Evolutionary conservation across 2,329 filamentous ascomycete species (phyloP).

Genomic region (Chalaropsis thielavioides): DNA sequence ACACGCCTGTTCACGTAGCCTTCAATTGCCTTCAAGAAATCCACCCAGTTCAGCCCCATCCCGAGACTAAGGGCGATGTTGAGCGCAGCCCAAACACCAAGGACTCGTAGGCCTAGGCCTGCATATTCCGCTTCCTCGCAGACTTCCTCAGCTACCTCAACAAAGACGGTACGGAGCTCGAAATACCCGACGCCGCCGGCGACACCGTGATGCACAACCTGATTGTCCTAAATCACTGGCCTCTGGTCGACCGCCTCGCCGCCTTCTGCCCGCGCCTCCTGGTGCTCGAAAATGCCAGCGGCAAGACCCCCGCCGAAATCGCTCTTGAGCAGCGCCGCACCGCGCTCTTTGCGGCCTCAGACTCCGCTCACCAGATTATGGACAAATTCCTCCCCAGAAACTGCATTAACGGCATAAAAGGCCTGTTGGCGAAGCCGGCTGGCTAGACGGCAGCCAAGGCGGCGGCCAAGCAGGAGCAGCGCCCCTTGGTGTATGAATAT

Average conservation of each 20-base stretch:
- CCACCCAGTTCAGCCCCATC: background rate
- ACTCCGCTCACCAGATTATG: too few species aligned
- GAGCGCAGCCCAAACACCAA: background rate
- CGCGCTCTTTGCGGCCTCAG: background rate
- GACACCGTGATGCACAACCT: constrained; percentile 36
- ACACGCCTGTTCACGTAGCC: background rate
- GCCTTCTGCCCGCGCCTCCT: constrained; percentile 44
- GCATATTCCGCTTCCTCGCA: background rate
- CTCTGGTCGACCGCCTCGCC: constrained; percentile 34
- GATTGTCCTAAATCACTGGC: constrained; percentile 28
- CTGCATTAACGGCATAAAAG: background rate
- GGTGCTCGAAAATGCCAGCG: constrained; percentile 60
- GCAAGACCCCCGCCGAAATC: constrained; percentile 56
- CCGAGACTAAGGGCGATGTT: too few species aligned
- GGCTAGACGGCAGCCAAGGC: background rate
- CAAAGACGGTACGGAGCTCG: background rate
- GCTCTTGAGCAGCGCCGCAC: constrained; percentile 33
- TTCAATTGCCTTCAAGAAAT: constrained; percentile 23
- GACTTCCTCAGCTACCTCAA: background rate
- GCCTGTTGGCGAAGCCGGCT: background rate
- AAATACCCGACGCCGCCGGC: background rate
- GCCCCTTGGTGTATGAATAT: background rate
- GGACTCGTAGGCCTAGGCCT: background rate
- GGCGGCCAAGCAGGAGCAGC: background rate
- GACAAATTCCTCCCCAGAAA: background rate